Conservation (phyloP, 2,329 filamentous ascomycete genomes). For the Alternaria incomplexa region DNA sequence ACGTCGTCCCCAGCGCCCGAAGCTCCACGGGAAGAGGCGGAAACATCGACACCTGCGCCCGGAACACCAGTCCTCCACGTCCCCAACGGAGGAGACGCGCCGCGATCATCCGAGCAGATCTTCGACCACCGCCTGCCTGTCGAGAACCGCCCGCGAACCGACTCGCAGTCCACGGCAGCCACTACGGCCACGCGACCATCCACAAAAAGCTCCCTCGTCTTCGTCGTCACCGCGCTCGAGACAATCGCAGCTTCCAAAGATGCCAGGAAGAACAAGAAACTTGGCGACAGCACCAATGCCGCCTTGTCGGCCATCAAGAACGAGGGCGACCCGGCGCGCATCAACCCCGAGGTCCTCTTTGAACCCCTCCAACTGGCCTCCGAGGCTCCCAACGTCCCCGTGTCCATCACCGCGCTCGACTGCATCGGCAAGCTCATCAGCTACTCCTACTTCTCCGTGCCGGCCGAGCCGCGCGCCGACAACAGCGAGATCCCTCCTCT, state of each 20-base stretch:
- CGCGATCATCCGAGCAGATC: constrained; percentile 42
- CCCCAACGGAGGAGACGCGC: constrained; percentile 35
- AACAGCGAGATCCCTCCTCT: constrained; percentile 66
- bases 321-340: constrained; percentile 76
- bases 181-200: constrained; percentile 61
- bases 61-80: constrained; percentile 33
- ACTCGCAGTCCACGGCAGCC: constrained; percentile 63
- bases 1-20: constrained; percentile 19
- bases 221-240: constrained; percentile 92
- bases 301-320: constrained; percentile 85
- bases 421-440: constrained; percentile 99
- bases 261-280: constrained; percentile 82
- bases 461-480: constrained; percentile 52
- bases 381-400: constrained; percentile 80
- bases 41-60: constrained; percentile 26
- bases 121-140: constrained; percentile 41
- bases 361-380: constrained; percentile 88
- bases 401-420: constrained; percentile 90
- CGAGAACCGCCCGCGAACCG: constrained; percentile 58
- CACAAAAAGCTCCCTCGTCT: constrained; percentile 91
- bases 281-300: constrained; percentile 80
- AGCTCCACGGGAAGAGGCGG: constrained; percentile 20
- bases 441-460: constrained; percentile 94
- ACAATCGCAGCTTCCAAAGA: constrained; percentile 91
- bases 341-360: constrained; percentile 92